phyloP scores from a whole-genome alignment of 2,329 filamentous ascomycete genomes.

The Bipolaris bicolor region DNA sequence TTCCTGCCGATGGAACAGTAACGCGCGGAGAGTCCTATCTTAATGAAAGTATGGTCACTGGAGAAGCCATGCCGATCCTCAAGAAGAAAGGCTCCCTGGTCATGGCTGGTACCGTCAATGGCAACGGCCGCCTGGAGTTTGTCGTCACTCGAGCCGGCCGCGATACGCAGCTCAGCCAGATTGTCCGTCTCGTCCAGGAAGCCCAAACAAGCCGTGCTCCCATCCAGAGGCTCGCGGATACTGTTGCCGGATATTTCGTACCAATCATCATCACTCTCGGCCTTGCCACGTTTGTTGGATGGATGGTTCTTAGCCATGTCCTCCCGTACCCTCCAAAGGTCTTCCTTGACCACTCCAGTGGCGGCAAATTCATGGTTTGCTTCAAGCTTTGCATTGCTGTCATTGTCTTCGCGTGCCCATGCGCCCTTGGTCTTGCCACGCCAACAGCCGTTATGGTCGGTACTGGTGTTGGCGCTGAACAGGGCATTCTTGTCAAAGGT shows the following conservation, averaged over 20 bases:
- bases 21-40: constrained; percentile 91
- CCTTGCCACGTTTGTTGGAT: constrained; percentile 80
- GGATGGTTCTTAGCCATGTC: constrained; percentile 94
- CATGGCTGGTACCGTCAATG: constrained; percentile 95
- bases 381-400: constrained; percentile 97
- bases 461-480: constrained; percentile 93
- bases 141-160: constrained; percentile 89
- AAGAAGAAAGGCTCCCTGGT: constrained; percentile 81
- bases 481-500: constrained; percentile 97
- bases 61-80: constrained; percentile 92
- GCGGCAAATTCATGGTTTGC: constrained; percentile 94
- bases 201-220: constrained; percentile 93
- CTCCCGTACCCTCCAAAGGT: constrained; percentile 84
- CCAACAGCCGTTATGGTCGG: constrained; percentile 99
- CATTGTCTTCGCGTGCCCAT: constrained; percentile 97
- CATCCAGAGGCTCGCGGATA: constrained; percentile 91
- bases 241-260: constrained; percentile 91
- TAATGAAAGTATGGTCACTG: constrained; percentile 98
- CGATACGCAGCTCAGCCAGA: constrained; percentile 96
- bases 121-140: constrained; percentile 88
- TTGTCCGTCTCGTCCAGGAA: constrained; percentile 97
- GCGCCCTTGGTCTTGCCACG: constrained; percentile 92
- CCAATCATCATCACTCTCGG: constrained; percentile 87
- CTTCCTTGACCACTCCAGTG: constrained; percentile 79
- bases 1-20: constrained; percentile 88